Evolutionary conservation across 2,329 filamentous ascomycete genomes (phyloP), one percentile per base, ranked within the genome.

Genomic region (Aspergillus sojae): DNA sequence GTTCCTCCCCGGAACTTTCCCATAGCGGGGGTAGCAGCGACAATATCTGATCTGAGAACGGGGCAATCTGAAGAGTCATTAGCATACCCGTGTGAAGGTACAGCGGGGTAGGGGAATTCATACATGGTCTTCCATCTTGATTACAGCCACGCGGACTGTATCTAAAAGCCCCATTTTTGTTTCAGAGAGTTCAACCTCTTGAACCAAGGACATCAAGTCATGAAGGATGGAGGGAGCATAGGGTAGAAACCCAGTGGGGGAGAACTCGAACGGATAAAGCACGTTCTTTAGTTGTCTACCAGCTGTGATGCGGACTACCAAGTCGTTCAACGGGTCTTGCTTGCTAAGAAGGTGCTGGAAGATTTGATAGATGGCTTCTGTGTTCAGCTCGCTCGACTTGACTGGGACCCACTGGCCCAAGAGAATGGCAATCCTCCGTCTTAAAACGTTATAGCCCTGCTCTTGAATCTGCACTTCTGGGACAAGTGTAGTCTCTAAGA

Each of bases 81-180:
- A 68, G 63, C 34, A 64, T 43, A 30, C 16, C 23, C 5, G 32
- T 36, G 39, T 21, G 21, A 7, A 45, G 4, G 14, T 12, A 19
- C 5, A n/a, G 46, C 9, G 21, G 30, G 28, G 19, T 2, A 52
- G 5, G 58, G 28, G 28, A 21, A 34, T 5, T 67, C 80, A 70
- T 78, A 86, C 89, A 67, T 91, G 84, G 39, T 89, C 85, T 71
- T 96, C 95, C 81, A 98, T 86, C 57, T 93, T 88, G 52, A 90
- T 87, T 0, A 97, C 92, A 48, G 96, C 83, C 39, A 91, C 86
- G 57, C 93, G 88, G 45, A 97, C 89, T 0, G 94, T 97, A 73
- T 94, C 93, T 4, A 99, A 83, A 39, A 99, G 85, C 0, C 91
- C 92, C 82, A 98, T 88, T 78, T 96, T 97, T 0, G 93, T 96